Base-by-base conservation (phyloP, 2,329 filamentous ascomycete species). In the Fusarium sororula region DNA sequence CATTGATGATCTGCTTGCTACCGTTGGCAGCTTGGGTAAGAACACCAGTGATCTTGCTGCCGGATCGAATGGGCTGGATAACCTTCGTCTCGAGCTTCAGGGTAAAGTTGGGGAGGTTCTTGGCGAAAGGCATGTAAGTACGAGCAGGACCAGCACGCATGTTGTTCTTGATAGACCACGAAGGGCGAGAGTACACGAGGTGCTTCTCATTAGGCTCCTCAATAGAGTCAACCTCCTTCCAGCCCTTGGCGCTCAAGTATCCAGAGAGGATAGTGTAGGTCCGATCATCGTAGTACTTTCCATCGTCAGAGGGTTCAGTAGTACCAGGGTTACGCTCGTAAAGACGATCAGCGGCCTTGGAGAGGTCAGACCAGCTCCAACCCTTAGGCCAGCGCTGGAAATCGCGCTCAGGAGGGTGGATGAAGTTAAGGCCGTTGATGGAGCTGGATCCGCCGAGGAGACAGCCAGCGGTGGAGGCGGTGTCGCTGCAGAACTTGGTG, bases 91-190 rank as follows among this genome's bases (percentile, higher is more conserved):
- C 89, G 24, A 88, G 88, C 85, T 89, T 90, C 55, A 94, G 84
- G 48, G 88, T 87, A 81, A 94, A 94, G 83, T 93, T 92, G 24
- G 84, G 82, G 61, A 90, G 86, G 32, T 84, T 82, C 64, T 86
- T 84, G 7, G 91, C 91, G 17, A 87, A 86, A 7, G 91, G 89
- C 12, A 94, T 88, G 79, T 94, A 94, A 0, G 92, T 93, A 8
- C 90, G 90, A 80, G 94, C 85, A 41, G 92, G 92, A 3, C 92
- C 92, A 51, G 90, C 90, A 70, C 92, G 86, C 81, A 92, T 88
- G 63, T 91, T 91, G 59, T 90, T 84, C 30, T 85, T 84, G 79
- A 90, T 93, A 86, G 93, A 94, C 84, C 90, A 93, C 7, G 90
- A 87, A 9, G 91, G 89, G 76, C 92, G 88, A 37, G 89, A 87